Conservation (phyloP, 2,329 filamentous ascomycete genomes). For the Didymella pomorum region DNA sequence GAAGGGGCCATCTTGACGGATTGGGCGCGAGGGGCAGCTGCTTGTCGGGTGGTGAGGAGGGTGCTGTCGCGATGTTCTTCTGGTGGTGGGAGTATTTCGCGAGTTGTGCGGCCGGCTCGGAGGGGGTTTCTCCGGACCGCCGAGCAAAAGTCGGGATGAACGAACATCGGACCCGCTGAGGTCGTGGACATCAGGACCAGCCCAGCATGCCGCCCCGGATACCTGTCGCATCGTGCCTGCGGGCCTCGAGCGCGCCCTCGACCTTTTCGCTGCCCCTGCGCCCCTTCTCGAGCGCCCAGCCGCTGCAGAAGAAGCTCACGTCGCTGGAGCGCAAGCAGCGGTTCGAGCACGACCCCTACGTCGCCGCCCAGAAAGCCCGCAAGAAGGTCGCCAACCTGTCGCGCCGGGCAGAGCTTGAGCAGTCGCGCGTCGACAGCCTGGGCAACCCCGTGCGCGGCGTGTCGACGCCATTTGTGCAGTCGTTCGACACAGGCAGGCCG, state of each 20-base stretch:
- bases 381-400: conserved; percentile 84
- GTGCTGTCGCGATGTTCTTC: conserved; percentile 30
- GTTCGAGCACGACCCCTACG: conserved; percentile 80
- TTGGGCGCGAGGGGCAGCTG: conserved; percentile 39
- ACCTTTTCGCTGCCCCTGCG: conserved; percentile 63
- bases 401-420: conserved; percentile 73
- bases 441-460: conserved; percentile 84
- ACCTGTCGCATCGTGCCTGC: conserved; percentile 54
- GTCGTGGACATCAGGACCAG: not conserved
- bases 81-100: conserved; percentile 15
- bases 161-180: not conserved
- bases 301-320: conserved; percentile 61
- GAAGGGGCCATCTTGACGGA: conserved; percentile 85
- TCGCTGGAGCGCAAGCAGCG: conserved; percentile 62
- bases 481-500: conserved; percentile 70
- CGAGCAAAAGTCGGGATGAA: not conserved
- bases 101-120: conserved; percentile 11
- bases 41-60: conserved; percentile 33
- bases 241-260: conserved; percentile 46
- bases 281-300: conserved; percentile 69
- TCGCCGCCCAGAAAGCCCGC: conserved; percentile 80
- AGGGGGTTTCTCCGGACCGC: not conserved
- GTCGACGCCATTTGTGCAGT: conserved; percentile 82
- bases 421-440: conserved; percentile 68
- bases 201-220: conserved; percentile 58